A percentile compares a stretch with the other conserved stretches of the same genome.
These are phyloP conservation scores for Fusarium sp. DNA, from an alignment of 2,329 filamentous ascomycete genomes.

Conservation along the genomic window DNA sequence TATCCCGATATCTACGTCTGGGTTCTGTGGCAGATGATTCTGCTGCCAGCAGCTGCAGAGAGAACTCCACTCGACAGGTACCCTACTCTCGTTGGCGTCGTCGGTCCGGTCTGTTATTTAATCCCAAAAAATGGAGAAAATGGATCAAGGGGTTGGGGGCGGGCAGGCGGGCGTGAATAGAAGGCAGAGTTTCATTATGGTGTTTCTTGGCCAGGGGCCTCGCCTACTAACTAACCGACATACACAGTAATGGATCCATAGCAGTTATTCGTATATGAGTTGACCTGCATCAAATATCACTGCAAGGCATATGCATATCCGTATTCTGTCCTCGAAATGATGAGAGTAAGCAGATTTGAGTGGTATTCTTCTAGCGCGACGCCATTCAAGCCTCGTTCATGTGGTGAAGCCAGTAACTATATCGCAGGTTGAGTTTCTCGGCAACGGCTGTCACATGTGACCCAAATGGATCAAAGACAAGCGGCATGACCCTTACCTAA, in stretches of 20 bases:
- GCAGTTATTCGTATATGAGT: not conserved
- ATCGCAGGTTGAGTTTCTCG: slow-evolving; percentile 27
- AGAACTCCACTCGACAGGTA: slow-evolving; percentile 44
- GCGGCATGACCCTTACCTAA: slow-evolving; percentile 22
- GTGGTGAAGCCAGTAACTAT: slow-evolving; percentile 18
- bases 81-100: slow-evolving; percentile 33
- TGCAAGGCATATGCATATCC: not conserved
- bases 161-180: slow-evolving; percentile 20
- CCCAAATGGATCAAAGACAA: slow-evolving; percentile 10
- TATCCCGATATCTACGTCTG: slow-evolving; percentile 43
- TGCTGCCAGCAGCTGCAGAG: slow-evolving; percentile 30
- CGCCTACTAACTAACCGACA: not conserved
- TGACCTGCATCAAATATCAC: not conserved
- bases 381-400: slow-evolving; percentile 12
- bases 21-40: slow-evolving; percentile 34
- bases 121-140: slow-evolving; percentile 25
- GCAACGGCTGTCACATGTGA: slow-evolving; percentile 37
- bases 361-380: slow-evolving; percentile 7
- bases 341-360: not conserved
- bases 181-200: slow-evolving; percentile 23
- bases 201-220: slow-evolving; percentile 1
- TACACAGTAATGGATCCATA: not conserved
- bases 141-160: not conserved
- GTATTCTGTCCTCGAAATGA: not conserved
- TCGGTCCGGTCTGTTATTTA: slow-evolving; percentile 38